Conservation (phyloP, 129 eudicot species). For the Helianthus annuus region DNA sequence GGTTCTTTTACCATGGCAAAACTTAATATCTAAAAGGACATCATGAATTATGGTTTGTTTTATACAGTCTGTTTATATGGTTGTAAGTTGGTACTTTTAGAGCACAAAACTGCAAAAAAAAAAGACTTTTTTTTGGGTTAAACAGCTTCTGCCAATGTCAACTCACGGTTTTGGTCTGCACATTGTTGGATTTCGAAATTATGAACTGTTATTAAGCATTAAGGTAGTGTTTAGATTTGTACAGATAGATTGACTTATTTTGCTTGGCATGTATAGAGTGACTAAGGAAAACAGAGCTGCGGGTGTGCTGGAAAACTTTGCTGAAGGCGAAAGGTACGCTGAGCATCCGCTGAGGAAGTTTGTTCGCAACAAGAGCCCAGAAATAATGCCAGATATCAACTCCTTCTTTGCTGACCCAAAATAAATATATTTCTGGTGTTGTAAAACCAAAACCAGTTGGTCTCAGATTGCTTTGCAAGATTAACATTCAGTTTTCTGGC, state of each 20-base stretch:
- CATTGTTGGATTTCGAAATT: not conserved
- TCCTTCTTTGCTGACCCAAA: constrained; percentile 78
- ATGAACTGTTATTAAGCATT: not conserved
- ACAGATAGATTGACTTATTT: not conserved
- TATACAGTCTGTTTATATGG: no score
- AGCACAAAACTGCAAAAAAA: no score
- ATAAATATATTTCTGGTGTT: constrained; percentile 1
- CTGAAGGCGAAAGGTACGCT: constrained; percentile 81
- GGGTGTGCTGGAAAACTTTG: constrained; percentile 76
- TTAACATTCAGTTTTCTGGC: not conserved
- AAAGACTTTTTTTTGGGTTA: no score
- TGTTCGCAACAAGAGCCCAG: constrained; percentile 69
- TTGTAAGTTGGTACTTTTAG: no score
- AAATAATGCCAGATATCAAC: constrained; percentile 87
- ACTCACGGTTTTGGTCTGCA: not conserved
- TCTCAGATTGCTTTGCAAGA: not conserved
- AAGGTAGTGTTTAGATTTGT: not conserved
- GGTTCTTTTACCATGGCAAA: no score
- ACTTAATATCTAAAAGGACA: no score
- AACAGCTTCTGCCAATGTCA: no score
- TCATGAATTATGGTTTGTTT: no score
- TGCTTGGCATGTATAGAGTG: constrained; percentile 47
- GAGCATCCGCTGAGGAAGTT: constrained; percentile 76
- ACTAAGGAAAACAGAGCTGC: constrained; percentile 85
- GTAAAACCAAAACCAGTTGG: constrained; percentile 7